Evolutionary conservation across 164 flowering plant genomes (phyloP), one percentile per base, ranked within the genome.

Genomic region (Aristolochia contorta): DNA sequence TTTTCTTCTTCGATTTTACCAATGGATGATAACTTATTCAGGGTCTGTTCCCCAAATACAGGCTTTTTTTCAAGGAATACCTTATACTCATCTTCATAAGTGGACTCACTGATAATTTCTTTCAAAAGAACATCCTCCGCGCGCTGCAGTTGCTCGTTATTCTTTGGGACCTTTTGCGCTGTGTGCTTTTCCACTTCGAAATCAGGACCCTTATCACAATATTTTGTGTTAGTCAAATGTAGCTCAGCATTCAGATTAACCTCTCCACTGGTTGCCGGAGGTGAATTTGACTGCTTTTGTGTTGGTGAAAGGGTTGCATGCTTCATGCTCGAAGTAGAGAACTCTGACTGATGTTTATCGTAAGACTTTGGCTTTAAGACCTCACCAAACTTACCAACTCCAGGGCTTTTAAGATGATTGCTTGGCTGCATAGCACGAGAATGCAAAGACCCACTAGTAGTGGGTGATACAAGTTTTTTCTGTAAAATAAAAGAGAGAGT

Each of bases 361-460:
- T 62, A 66, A 8, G 60, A 30, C 52, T 74, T 81, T 59, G 67
- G 41, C 61, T 67, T 81, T 61, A 56, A 59, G 60, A 65, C 46
- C 62, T 70, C 78, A 61, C 37, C 69, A 43, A 75, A 59, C 47
- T 57, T 72, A 63, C 64, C 43, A 62, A 49, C 51, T 47, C 61
- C 69, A 41, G 60, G 60, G 63, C 54, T 47, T 60, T 68, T 65
- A 22, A 62, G 69, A 45, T 50, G 56, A 47, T 62, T 45, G 61
- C 45, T 75, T 47, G 46, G 64, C 21, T 50, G 51, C 47, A 67
- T 67, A 60, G 76, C 51, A 50, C 62, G 71, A 61, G 72, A 62
- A 53, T 68, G 76, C 60, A 57, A 27, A 62, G 65, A 46, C 48
- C 74, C 71, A 12, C 32, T 65, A 2, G 85, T 73, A 66, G 81